Conservation (phyloP, 306 rosid genomes). For the Mimosa pudica region DNA sequence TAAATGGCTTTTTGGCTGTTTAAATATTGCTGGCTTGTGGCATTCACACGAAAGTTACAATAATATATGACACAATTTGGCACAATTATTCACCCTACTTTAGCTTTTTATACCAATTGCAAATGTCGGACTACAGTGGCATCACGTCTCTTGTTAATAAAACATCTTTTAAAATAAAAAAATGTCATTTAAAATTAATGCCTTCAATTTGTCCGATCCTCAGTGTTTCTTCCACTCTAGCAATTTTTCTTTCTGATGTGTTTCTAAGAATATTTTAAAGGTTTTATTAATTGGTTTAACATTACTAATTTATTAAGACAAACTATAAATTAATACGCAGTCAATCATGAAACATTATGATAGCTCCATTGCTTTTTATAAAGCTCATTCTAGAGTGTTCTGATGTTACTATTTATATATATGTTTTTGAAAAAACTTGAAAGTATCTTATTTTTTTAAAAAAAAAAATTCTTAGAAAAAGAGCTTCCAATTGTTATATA, state of each 20-base stretch:
- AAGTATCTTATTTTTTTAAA: no score
- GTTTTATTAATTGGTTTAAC: neutral
- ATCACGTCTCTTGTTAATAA: neutral
- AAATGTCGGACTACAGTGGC: neutral
- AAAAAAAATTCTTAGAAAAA: no score
- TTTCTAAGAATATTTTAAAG: neutral
- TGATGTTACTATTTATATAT: neutral
- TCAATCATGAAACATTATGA: neutral
- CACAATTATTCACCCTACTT: neutral
- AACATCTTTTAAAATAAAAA: no score
- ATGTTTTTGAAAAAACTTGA: no score
- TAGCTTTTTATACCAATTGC: neutral
- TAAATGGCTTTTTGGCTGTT: neutral
- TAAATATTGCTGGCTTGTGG: slow-evolving; percentile 1
- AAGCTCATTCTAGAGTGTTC: neutral
- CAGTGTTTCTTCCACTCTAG: neutral
- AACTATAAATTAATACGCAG: neutral
- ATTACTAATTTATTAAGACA: no score
- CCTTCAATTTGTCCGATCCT: neutral
- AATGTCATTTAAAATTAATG: neutral
- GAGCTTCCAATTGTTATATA: no score
- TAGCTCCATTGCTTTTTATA: no score
- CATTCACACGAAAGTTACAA: neutral
- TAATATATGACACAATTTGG: neutral
- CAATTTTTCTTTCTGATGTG: neutral